Percentiles rank a stretch among this genome's conserved stretches.
Conservation (phyloP, 106 monocot species). For the Acanthochlamys bracteata region DNA sequence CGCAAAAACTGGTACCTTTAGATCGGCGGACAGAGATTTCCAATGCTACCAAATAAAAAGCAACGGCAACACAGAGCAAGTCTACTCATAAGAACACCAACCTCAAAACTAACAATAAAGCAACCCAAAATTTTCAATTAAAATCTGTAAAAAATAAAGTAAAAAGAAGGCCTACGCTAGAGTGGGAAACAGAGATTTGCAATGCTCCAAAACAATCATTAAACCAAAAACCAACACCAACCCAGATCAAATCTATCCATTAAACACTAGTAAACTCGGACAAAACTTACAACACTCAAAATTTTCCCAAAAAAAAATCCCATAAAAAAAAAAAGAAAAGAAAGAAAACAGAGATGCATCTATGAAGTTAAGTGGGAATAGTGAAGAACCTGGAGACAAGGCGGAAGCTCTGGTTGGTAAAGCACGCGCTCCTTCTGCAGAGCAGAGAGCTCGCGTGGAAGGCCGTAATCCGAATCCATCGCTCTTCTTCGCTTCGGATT, state of each 20-base stretch:
- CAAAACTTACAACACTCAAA: not conserved
- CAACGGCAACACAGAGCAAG: too few relatives aligned
- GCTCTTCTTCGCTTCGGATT: not conserved
- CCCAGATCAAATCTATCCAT: not conserved
- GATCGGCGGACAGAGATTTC: too few relatives aligned
- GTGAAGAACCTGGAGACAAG: slow-evolving; percentile 6
- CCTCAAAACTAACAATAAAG: too few relatives aligned
- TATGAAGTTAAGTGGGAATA: not conserved
- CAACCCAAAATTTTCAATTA: too few relatives aligned
- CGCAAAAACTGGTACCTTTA: too few relatives aligned
- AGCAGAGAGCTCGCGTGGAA: slow-evolving; percentile 4
- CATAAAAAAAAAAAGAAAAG: not conserved
- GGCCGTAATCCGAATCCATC: slow-evolving; percentile 17
- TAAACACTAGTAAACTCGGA: not conserved
- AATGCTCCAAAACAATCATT: too few relatives aligned
- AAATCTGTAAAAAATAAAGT: too few relatives aligned
- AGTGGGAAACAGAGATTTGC: too few relatives aligned
- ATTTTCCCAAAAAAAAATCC: not conserved
- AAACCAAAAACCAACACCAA: not conserved
- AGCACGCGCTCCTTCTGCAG: slow-evolving; percentile 5
- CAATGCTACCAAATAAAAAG: too few relatives aligned
- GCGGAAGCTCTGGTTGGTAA: slow-evolving; percentile 11
- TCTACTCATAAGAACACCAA: too few relatives aligned
- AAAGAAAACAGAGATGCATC: not conserved
- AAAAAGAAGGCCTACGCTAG: too few relatives aligned